Percentiles rank a stretch among this genome's conserved stretches.
Conservation (phyloP, 2,329 filamentous ascomycete genomes). For the Neodidymelliopsis sp. region DNA sequence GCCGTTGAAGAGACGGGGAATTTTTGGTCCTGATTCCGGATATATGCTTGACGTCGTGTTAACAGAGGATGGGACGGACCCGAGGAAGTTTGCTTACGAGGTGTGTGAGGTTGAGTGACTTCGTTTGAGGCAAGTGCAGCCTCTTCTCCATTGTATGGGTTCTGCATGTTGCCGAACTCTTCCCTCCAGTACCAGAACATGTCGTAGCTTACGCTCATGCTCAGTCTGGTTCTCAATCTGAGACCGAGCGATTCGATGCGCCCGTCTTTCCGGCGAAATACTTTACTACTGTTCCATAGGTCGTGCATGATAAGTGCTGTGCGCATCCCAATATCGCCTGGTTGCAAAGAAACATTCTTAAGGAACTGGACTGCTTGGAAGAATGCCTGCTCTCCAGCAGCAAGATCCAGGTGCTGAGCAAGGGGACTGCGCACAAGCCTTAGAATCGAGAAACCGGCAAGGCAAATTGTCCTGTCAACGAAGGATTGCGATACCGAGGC, state of each 20-base stretch:
- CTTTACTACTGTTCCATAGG: conserved; percentile 44
- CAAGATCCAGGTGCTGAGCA: conserved; percentile 41
- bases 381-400: conserved; percentile 45
- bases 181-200: conserved; percentile 52
- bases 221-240: conserved; percentile 42
- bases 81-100: conserved; percentile 32
- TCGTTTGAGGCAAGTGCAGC: conserved; percentile 26
- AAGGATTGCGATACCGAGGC: conserved; percentile 42
- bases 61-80: conserved; percentile 5
- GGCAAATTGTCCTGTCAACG: conserved; percentile 43
- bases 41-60: conserved; percentile 26
- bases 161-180: conserved; percentile 47
- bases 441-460: conserved; percentile 45
- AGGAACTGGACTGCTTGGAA: conserved; percentile 42
- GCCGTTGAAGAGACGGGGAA: conserved; percentile 20
- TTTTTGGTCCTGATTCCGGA: conserved; percentile 23
- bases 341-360: conserved; percentile 44
- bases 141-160: conserved; percentile 48
- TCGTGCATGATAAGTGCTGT: conserved; percentile 44
- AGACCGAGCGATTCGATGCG: conserved; percentile 42
- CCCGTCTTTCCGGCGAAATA: conserved; percentile 45
- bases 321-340: conserved; percentile 41
- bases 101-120: conserved; percentile 34
- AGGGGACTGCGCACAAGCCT: conserved; percentile 42
- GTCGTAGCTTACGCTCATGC: conserved; percentile 50